These are phyloP conservation scores for Astrothelium subdiscretum DNA, from an alignment of 495 filamentous ascomycete genomes.

Conservation along the genomic window DNA sequence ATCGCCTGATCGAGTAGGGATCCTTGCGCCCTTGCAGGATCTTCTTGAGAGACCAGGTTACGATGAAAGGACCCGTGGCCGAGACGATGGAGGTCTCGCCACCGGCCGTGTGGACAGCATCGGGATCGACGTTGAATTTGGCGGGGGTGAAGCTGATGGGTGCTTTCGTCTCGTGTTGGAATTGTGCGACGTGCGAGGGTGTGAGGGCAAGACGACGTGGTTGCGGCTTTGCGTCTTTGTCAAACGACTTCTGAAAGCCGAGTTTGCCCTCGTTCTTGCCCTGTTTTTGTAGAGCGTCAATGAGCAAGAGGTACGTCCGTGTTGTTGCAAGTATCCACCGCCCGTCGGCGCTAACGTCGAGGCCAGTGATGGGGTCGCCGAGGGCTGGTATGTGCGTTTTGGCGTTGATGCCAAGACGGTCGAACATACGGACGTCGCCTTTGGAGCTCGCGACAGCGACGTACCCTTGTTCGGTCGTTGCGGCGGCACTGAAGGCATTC, in stretches of 20 bases:
- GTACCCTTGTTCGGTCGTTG: slow-evolving; percentile 91
- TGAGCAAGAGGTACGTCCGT: slow-evolving; percentile 84
- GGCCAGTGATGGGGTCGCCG: slow-evolving; percentile 86
- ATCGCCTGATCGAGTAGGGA: slow-evolving; percentile 92
- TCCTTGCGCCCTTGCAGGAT: slow-evolving; percentile 65
- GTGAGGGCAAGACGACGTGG: slow-evolving; percentile 80
- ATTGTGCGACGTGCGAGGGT: slow-evolving; percentile 87
- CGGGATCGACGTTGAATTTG: slow-evolving; percentile 59
- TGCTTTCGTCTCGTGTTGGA: slow-evolving; percentile 84
- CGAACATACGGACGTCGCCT: slow-evolving; percentile 93
- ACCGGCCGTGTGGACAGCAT: slow-evolving; percentile 45
- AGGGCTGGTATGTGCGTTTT: slow-evolving; percentile 95
- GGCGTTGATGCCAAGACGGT: slow-evolving; percentile 89
- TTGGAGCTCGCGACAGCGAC: slow-evolving; percentile 95
- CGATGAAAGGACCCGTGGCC: slow-evolving; percentile 92
- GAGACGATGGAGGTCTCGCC: slow-evolving; percentile 92
- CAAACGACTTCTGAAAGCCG: slow-evolving; percentile 88
- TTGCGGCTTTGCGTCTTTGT: slow-evolving; percentile 84
- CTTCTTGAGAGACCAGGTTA: slow-evolving; percentile 93
- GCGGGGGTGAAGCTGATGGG: slow-evolving; percentile 81
- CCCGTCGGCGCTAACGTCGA: slow-evolving; percentile 90
- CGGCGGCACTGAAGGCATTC: slow-evolving; percentile 88
- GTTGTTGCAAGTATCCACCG: slow-evolving; percentile 93
- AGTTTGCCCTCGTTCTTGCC: slow-evolving; percentile 97
- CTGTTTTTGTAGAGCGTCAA: slow-evolving; percentile 79